Conservation (phyloP, 169 alveolate genomes). For the Plasmodium vinckei region DNA sequence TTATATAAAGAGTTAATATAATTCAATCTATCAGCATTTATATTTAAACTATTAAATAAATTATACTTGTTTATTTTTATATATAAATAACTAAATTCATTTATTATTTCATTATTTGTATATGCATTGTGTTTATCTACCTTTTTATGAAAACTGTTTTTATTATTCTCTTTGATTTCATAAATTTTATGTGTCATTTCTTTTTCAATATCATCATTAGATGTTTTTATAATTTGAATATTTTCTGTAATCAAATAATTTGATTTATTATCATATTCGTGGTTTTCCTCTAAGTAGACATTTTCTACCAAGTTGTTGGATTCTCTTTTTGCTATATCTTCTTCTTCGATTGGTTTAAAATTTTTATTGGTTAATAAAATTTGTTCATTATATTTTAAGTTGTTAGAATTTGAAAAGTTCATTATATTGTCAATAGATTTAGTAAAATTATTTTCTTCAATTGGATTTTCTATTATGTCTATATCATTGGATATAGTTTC, state of each 20-base stretch:
- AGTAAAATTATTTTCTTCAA: slow-evolving; percentile 13
- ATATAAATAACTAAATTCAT: slow-evolving; percentile 20
- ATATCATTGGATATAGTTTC: background rate
- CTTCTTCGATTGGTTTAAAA: background rate
- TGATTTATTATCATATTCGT: background rate
- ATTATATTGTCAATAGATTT: background rate
- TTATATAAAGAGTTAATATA: slow-evolving; percentile 37
- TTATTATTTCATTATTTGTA: slow-evolving; percentile 23
- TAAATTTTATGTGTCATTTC: too few species aligned
- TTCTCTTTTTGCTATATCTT: background rate
- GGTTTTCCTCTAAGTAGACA: background rate
- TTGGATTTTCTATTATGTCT: background rate
- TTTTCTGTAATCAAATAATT: too few species aligned
- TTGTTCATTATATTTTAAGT: slow-evolving; percentile 2
- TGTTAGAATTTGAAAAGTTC: background rate
- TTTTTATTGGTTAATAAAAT: background rate
- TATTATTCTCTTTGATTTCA: background rate
- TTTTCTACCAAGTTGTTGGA: background rate
- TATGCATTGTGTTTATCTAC: background rate
- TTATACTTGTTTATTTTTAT: slow-evolving; percentile 53
- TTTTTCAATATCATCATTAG: too few species aligned
- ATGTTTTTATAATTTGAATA: too few species aligned
- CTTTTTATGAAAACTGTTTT: slow-evolving; percentile 1
- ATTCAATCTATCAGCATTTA: slow-evolving; percentile 33
- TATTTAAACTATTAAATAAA: slow-evolving; percentile 55